phyloP scores from a whole-genome alignment of 129 eudicot species.

The Silybum marianum region DNA sequence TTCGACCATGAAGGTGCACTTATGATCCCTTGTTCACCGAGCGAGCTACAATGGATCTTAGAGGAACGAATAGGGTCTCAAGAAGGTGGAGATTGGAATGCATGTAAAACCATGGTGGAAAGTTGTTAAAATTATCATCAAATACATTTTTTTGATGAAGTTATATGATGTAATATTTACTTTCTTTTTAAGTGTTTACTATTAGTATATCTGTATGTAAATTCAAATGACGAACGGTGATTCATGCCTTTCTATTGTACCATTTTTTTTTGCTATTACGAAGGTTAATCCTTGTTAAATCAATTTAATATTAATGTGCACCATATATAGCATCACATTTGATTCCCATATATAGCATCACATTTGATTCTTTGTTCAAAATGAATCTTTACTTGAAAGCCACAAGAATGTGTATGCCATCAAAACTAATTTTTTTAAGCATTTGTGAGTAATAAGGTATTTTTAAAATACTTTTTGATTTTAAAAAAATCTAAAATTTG shows the following conservation, averaged over 20 bases:
- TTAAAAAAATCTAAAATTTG: too few species aligned
- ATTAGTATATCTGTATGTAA: not conserved
- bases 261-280: not conserved
- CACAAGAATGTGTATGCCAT: too few species aligned
- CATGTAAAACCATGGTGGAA: slow-evolving; percentile 35
- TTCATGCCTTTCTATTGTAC: not conserved
- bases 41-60: slow-evolving; percentile 37
- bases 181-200: not conserved
- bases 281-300: not conserved
- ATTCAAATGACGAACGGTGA: not conserved
- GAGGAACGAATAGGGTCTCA: slow-evolving; percentile 26
- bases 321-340: too few species aligned
- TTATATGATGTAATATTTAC: not conserved
- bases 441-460: too few species aligned
- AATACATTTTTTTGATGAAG: not conserved
- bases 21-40: slow-evolving; percentile 39
- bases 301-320: too few species aligned
- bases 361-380: too few species aligned
- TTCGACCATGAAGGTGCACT: slow-evolving; percentile 46
- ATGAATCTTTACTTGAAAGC: too few species aligned
- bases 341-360: too few species aligned
- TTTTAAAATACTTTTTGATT: too few species aligned
- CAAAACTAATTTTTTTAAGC: too few species aligned
- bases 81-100: slow-evolving; percentile 25
- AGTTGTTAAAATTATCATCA: slow-evolving; percentile 9